Base-by-base conservation (phyloP, 371 early-diverging fungal genomes). In the Mortierella sp. region DNA sequence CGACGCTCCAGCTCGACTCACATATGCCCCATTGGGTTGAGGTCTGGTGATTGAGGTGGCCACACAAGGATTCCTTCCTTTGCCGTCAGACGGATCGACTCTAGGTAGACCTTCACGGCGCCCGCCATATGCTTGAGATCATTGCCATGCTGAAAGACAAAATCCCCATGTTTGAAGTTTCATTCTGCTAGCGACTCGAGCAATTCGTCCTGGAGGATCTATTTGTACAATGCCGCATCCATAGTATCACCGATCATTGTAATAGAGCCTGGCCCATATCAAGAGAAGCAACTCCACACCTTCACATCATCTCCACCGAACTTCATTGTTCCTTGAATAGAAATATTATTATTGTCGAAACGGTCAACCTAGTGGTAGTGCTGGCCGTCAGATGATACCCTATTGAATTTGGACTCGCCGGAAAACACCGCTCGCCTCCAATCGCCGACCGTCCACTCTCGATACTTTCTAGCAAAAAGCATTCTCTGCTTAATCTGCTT, bases 111-210 rank as follows among this genome's bases (percentile, higher is more conserved):
- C 50, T 55, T 40, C 2, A 58, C 63, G n/a, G 63, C 0, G 21
- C 72, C 69, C 5, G 74, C 58, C 50, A 60, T 85, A 36, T 82
- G 84, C 50, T 82, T 76, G n/a, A 75, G 70, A 59, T 77, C 74
- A 61, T 84, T 81, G 61, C 79, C 79, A 47, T 84, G 75, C 50
- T 78, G 79, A 58, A 83, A 78, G 15, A 74, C 67, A 5, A 77
- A 59, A 15, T 73, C 65, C 57, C 58, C 13, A 72, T n/a, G 16
- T 69, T 19, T 19, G 16, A 47, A 4, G 11, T 16, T 63, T 28
- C 63, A 65, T 32, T 74, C 22, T 21, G 65, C 48, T 7, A 75
- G 13, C 3, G 43, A 66, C 58, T 22, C 21, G 13, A 16, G 7
- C 40, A 67, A 33, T 36, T 69, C 67, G 24, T 80, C 68, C 47